phyloP scores from a whole-genome alignment of 345 rosid genomes.

The Viola odorata region DNA sequence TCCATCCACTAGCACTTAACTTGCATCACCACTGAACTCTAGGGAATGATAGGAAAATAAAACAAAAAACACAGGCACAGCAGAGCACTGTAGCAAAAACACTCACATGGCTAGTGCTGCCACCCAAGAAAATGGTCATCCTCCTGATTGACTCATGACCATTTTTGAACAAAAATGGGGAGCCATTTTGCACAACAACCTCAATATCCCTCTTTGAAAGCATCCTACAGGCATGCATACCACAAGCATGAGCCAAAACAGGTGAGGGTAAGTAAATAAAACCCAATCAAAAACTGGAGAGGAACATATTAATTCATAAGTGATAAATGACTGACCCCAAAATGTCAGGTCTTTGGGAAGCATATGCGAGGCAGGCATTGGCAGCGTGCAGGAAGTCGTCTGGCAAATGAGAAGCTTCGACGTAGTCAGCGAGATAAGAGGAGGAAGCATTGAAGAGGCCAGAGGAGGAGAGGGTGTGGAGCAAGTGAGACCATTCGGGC shows the following conservation, averaged over 20 bases:
- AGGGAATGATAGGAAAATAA: no score
- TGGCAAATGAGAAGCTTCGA: constrained; percentile 29
- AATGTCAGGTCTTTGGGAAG: constrained; percentile 49
- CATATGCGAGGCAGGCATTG: constrained; percentile 58
- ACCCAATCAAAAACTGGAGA: background rate
- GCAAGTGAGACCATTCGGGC: constrained; percentile 19
- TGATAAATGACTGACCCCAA: constrained; percentile 34
- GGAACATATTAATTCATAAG: background rate
- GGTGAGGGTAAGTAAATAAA: background rate
- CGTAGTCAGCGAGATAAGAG: constrained; percentile 25
- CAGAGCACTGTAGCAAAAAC: no score
- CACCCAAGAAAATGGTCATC: constrained; percentile 47
- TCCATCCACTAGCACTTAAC: no score
- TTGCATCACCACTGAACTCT: no score
- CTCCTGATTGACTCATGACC: constrained; percentile 49
- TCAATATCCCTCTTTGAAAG: constrained; percentile 63
- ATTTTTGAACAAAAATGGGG: constrained; percentile 56
- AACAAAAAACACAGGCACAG: no score
- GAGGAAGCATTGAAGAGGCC: constrained; percentile 12
- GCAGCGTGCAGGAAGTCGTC: constrained; percentile 49
- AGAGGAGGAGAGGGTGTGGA: constrained; percentile 6
- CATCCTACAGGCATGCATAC: constrained; percentile 36
- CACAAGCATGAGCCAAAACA: background rate
- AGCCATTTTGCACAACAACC: constrained; percentile 50
- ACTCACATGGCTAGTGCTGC: constrained; percentile 32